Conservation (phyloP, 805 yeast species). For the Candida taoyuanica region DNA sequence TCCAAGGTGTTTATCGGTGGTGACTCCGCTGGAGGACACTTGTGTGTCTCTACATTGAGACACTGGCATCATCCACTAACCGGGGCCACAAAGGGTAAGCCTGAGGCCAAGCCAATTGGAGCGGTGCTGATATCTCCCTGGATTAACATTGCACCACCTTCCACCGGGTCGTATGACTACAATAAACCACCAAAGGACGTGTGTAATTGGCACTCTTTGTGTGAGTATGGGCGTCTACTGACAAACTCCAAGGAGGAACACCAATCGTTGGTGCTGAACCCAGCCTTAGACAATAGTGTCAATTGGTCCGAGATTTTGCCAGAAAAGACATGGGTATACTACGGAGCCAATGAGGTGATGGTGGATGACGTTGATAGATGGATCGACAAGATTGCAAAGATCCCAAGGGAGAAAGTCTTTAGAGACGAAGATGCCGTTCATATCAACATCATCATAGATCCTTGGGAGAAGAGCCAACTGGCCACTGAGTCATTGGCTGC, state of each 20-base stretch:
- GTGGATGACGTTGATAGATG: slow-evolving; percentile 6
- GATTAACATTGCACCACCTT: slow-evolving; percentile 14
- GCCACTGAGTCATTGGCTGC: slow-evolving; percentile 1
- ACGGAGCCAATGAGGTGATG: slow-evolving; percentile 7
- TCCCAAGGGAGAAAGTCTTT: slow-evolving; percentile 2
- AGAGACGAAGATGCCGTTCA: slow-evolving; percentile 5
- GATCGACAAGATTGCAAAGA: slow-evolving; percentile 3
- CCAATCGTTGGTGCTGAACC: slow-evolving; percentile 2
- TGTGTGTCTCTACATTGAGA: slow-evolving; percentile 18
- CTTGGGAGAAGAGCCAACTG: slow-evolving; percentile 1
- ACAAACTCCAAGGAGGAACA: slow-evolving; percentile 1
- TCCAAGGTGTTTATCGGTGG: slow-evolving; percentile 24
- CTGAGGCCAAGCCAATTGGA: slow-evolving; percentile 3
- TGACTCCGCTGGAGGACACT: slow-evolving; percentile 31
- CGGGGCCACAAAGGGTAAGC: not conserved
- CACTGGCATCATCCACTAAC: slow-evolving; percentile 6
- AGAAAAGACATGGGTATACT: slow-evolving; percentile 4
- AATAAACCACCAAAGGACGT: slow-evolving; percentile 8
- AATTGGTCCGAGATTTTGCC: slow-evolving; percentile 7
- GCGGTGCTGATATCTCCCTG: slow-evolving; percentile 17
- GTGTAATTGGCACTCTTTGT: slow-evolving; percentile 3
- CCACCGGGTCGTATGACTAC: slow-evolving; percentile 4
- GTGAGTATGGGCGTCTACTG: slow-evolving; percentile 3
- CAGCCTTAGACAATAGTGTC: slow-evolving; percentile 6
- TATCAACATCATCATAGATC: slow-evolving; percentile 6